A percentile compares a stretch with the other conserved stretches of the same genome.
Evolutionary conservation across 2,329 filamentous ascomycete genomes (phyloP).

Genomic region (Paracoccidioides brasiliensis): DNA sequence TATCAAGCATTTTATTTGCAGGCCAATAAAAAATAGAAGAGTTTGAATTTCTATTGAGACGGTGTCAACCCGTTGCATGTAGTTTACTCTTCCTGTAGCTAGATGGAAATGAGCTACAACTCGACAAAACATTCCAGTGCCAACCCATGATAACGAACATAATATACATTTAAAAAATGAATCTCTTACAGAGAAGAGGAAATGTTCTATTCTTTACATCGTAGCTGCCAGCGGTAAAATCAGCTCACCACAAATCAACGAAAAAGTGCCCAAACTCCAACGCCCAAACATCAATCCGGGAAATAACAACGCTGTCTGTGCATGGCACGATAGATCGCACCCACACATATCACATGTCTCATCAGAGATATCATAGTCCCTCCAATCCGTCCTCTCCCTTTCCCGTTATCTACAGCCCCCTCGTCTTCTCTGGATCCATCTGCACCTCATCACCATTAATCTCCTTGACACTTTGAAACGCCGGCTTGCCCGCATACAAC

Average conservation of each 20-base stretch:
- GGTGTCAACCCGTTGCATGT: too few species aligned
- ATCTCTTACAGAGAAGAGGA: not conserved
- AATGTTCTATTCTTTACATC: not conserved
- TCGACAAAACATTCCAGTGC: too few species aligned
- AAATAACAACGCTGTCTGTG: not conserved
- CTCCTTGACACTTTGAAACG: conserved; percentile 53
- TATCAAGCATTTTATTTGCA: not conserved
- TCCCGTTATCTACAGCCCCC: conserved; percentile 25
- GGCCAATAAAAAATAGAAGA: too few species aligned
- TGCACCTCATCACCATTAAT: conserved; percentile 53
- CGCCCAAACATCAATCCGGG: not conserved
- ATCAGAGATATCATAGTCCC: not conserved
- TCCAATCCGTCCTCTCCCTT: not conserved
- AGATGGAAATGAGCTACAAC: too few species aligned
- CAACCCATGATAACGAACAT: too few species aligned
- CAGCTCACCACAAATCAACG: not conserved
- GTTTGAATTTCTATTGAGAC: too few species aligned
- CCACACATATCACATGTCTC: not conserved
- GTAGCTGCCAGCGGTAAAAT: not conserved
- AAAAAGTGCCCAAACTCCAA: not conserved
- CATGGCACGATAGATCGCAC: not conserved
- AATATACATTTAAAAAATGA: not conserved
- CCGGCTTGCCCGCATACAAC: conserved; percentile 65
- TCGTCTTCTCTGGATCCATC: conserved; percentile 37
- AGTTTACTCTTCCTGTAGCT: too few species aligned